Conservation (phyloP, 176 grass and related monocot genomes). For the Coix lacrymajobi region DNA sequence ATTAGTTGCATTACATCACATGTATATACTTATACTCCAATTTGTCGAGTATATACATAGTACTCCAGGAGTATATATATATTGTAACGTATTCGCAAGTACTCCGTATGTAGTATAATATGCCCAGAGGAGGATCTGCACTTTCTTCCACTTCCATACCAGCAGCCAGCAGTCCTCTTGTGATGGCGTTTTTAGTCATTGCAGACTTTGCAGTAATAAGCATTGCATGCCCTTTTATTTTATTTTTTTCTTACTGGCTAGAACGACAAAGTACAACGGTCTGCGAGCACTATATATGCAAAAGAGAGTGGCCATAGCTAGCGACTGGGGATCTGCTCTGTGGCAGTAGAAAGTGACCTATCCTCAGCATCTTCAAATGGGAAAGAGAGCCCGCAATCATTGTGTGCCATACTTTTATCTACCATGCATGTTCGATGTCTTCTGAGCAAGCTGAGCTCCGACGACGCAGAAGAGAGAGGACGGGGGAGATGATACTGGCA, state of each 20-base stretch:
- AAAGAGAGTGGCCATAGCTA: constrained; percentile 43
- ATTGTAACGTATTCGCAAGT: too few species aligned
- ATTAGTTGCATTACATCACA: background rate
- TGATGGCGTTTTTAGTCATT: background rate
- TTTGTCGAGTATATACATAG: too few species aligned
- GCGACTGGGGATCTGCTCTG: constrained; percentile 49
- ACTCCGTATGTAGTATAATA: background rate
- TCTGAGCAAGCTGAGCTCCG: constrained; percentile 33
- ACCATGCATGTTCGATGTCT: constrained; percentile 41
- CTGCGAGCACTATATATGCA: constrained; percentile 53
- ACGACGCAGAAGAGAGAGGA: background rate
- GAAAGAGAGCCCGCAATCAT: constrained; percentile 57
- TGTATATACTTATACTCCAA: too few species aligned
- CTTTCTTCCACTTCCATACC: background rate
- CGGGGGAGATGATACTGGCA: background rate
- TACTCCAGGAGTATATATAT: background rate
- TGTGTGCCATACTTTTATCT: constrained; percentile 47
- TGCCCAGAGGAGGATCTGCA: background rate
- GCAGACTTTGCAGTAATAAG: background rate
- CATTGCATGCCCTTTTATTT: background rate
- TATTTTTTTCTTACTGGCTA: background rate
- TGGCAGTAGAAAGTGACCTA: constrained; percentile 61
- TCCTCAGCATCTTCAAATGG: constrained; percentile 66
- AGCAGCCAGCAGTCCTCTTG: background rate
- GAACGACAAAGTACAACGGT: constrained; percentile 36